Evolutionary conservation across 176 grass and related monocot genomes (phyloP), one percentile per base, ranked within the genome.

Genomic region (Rhynchospora breviuscula): DNA sequence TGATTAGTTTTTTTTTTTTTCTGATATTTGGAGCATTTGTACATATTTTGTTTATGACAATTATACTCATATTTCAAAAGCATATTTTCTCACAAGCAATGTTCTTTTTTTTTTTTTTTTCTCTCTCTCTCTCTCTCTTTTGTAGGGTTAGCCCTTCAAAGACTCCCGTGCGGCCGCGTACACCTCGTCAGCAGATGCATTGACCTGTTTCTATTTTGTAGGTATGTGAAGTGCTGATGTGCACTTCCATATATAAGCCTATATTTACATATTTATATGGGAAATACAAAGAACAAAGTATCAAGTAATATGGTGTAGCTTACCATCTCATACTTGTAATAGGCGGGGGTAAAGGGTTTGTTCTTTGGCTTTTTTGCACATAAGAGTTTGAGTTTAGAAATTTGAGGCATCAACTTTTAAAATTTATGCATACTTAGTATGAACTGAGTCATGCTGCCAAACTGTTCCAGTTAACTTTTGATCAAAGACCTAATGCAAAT

Each of bases 101-200:
- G 26, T 29, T 75, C 45, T 54, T 70, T 54, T 19, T 48, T 44
- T 78, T 12, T 10, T 59, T 59, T 70, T 29, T 29, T 29, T 29
- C 26, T 29, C n/a, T n/a, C n/a, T n/a, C n/a, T n/a, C n/a, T n/a
- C n/a, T 29, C 26, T 29, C 26, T 1, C 26, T 29, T 57, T 91
- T 88, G 80, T 87, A 99, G 97, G 91, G 97, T 99, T 63, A 99
- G 97, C 88, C 97, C 97, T 0, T 99, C 97, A 2, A 99, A 99
- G 91, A 99, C 97, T 62, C 97, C 97, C 10, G 97, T 99, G 83
- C 93, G 97, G 47, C 97, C 97, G 15, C 89, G 93, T n/a, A 83
- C 89, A 49, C 91, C 89, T 90, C 93, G 93, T 78, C 85, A 85
- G 68, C 61, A 85, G 66, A 89, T 87, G 86, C 86, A 90, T 84